Evolutionary conservation across 164 flowering plant genomes (phyloP).

Genomic region (Vitis labrusca): DNA sequence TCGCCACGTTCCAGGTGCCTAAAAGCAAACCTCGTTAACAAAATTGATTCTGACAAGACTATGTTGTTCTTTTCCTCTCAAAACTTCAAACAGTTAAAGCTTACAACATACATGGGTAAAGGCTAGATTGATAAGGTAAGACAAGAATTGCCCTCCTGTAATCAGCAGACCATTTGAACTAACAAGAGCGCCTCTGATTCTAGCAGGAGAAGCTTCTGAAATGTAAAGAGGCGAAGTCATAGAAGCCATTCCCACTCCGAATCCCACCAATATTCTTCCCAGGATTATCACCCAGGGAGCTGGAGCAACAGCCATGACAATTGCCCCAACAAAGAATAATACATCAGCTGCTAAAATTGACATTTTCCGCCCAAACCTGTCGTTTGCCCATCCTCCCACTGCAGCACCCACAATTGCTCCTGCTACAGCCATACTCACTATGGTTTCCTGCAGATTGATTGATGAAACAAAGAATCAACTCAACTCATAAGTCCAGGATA

Average conservation of each 20-base stretch:
- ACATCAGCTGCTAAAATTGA: slow-evolving; percentile 72
- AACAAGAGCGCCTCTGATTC: slow-evolving; percentile 86
- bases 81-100: not conserved
- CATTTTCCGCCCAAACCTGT: slow-evolving; percentile 55
- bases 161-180: slow-evolving; percentile 77
- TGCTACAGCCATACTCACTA: slow-evolving; percentile 92
- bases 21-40: not conserved
- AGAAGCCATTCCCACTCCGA: slow-evolving; percentile 94
- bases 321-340: slow-evolving; percentile 73
- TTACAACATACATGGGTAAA: slow-evolving; percentile 59
- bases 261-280: slow-evolving; percentile 76
- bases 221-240: slow-evolving; percentile 90
- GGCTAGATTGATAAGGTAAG: slow-evolving; percentile 74
- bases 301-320: slow-evolving; percentile 73
- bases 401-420: slow-evolving; percentile 98
- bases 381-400: slow-evolving; percentile 78
- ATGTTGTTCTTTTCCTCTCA: too few species aligned
- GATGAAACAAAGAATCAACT: not conserved
- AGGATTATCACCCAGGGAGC: slow-evolving; percentile 58
- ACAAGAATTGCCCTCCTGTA: slow-evolving; percentile 80
- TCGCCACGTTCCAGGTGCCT: slow-evolving; percentile 69
- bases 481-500: too few species aligned
- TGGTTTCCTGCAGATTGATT: slow-evolving; percentile 58
- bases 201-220: slow-evolving; percentile 88
- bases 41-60: too few species aligned